Evolutionary conservation across 169 alveolate genomes (phyloP), one percentile per base, ranked within the genome.

Genomic region (Toxoplasma gondii): DNA sequence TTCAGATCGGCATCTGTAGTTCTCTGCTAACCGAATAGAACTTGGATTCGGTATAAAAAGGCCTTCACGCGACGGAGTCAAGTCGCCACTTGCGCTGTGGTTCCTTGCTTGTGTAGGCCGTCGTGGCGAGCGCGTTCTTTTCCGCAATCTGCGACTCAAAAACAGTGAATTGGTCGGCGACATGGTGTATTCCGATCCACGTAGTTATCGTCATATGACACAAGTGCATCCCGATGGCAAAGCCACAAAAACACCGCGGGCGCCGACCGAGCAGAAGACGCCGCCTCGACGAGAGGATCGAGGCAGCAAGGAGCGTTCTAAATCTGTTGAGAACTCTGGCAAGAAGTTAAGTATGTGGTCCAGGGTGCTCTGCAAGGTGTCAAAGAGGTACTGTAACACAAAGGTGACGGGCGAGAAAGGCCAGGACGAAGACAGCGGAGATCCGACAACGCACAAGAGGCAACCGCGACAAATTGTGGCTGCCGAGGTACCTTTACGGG

Each of bases 161-260:
- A 38, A 78, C 44, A 45, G 86, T 9, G 86, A 78, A n/a, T 31
- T 78, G 44, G 45, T 78, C 29, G 86, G 86, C 27, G 86, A 78
- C 86, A n/a, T 78, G 86, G 86, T 36, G 43, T 78, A 24, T n/a
- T 19, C n/a, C 86, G 86, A 78, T 38, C 49, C 86, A 10, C 86
- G n/a, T 78, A 38, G 44, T 45, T n/a, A 38, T 16, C 86, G 22
- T 45, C 12, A 9, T 7, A n/a, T n/a, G 45, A 10, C 22, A 10
- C 39, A 78, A n/a, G 49, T 19, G 86, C 49, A 1, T n/a, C 45
- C 86, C 39, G 39, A n/a, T 19, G 22, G 43, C 45, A 12, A 4
- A 49, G 58, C 58, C 58, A 12, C 4, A 7, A 49, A 49, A 12
- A 22, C 78, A 17, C 27, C 78, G n/a, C 27, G 78, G 78, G 78